Percentiles rank a stretch among this genome's conserved stretches.
phyloP scores from a whole-genome alignment of 2,329 filamentous ascomycete species.

The Fusarium sp. region DNA sequence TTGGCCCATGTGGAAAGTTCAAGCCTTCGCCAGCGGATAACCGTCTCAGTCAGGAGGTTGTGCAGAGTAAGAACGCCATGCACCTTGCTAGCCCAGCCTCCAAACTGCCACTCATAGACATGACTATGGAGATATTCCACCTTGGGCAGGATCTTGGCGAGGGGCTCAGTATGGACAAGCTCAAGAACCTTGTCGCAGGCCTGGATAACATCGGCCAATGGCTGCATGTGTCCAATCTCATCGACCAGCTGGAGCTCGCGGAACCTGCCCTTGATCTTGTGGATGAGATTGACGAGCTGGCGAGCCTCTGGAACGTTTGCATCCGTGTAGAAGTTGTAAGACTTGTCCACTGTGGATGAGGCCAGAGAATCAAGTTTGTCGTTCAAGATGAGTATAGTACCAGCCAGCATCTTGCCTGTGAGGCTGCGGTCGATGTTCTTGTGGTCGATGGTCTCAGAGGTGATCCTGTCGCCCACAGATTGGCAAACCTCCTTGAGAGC shows the following conservation, averaged over 20 bases:
- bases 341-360: conserved; percentile 52
- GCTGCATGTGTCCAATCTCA: conserved; percentile 80
- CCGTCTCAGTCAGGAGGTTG: conserved; percentile 81
- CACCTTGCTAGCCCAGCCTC: conserved; percentile 84
- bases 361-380: conserved; percentile 65
- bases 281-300: conserved; percentile 76
- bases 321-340: conserved; percentile 92
- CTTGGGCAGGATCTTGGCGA: conserved; percentile 87
- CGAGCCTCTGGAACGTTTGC: conserved; percentile 81
- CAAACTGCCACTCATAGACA: conserved; percentile 93
- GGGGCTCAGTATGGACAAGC: conserved; percentile 82
- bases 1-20: conserved; percentile 94
- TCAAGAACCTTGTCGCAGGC: conserved; percentile 81
- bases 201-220: conserved; percentile 79
- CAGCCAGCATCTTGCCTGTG: conserved; percentile 72
- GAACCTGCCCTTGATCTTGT: conserved; percentile 79
- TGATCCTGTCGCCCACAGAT: conserved; percentile 56
- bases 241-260: conserved; percentile 74
- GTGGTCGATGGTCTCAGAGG: conserved; percentile 44
- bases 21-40: conserved; percentile 90
- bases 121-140: conserved; percentile 88
- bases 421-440: conserved; percentile 50
- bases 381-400: conserved; percentile 73
- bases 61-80: conserved; percentile 79
- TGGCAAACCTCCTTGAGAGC: conserved; percentile 61